Conservation (phyloP, 352 stramenopile species). For the Globisporangium alternatum region DNA sequence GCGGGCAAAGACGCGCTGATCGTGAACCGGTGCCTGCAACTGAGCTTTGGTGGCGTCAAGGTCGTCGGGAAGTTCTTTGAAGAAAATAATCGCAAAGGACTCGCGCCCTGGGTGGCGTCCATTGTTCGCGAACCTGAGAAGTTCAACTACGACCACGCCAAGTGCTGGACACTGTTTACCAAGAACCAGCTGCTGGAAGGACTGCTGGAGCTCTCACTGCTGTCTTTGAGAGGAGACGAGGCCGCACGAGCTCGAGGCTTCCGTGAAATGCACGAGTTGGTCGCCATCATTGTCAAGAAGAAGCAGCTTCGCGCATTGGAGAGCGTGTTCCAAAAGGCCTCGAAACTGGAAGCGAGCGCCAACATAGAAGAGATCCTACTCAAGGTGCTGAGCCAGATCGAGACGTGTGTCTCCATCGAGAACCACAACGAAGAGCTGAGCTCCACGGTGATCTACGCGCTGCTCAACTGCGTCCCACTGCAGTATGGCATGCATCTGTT, state of each 20-base stretch:
- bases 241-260: slow-evolving; percentile 22
- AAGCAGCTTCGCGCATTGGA: slow-evolving; percentile 41
- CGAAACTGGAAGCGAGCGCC: slow-evolving; percentile 22
- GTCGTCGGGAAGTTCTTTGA: slow-evolving; percentile 58
- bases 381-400: slow-evolving; percentile 53
- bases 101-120: slow-evolving; percentile 37
- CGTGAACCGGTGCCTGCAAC: slow-evolving; percentile 57
- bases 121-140: slow-evolving; percentile 43
- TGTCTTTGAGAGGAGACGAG: slow-evolving; percentile 30
- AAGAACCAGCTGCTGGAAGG: slow-evolving; percentile 39
- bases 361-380: slow-evolving; percentile 31
- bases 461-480: slow-evolving; percentile 61
- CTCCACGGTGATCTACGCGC: slow-evolving; percentile 58
- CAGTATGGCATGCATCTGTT: slow-evolving; percentile 58
- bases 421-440: slow-evolving; percentile 49
- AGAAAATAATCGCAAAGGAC: slow-evolving; percentile 22
- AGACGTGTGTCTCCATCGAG: slow-evolving; percentile 28
- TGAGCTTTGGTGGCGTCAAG: slow-evolving; percentile 51
- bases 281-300: slow-evolving; percentile 40
- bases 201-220: slow-evolving; percentile 50
- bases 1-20: slow-evolving; percentile 45
- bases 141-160: slow-evolving; percentile 49
- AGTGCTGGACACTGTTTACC: slow-evolving; percentile 59
- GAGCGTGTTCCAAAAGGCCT: slow-evolving; percentile 36
- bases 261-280: slow-evolving; percentile 39